Evolutionary conservation across 352 stramenopile genomes (phyloP).

Genomic region (Globisporangium solare): DNA sequence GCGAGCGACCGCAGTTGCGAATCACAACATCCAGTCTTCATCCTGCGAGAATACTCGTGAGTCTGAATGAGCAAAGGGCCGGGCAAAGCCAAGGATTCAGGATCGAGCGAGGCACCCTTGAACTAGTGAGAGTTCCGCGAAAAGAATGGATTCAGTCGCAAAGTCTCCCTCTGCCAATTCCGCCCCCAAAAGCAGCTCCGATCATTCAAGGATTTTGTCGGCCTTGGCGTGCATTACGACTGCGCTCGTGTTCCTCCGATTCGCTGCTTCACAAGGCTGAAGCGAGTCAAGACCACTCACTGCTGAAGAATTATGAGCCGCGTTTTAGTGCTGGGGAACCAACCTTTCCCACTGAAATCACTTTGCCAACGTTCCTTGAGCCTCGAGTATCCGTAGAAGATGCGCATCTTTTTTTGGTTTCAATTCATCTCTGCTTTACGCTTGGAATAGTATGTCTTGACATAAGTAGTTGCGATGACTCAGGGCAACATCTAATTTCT

Average conservation of each 20-base stretch:
- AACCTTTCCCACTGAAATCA: slow-evolving; percentile 46
- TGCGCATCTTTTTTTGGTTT: slow-evolving; percentile 40
- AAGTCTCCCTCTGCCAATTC: slow-evolving; percentile 20
- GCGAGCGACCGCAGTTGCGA: neutral
- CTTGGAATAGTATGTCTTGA: slow-evolving; percentile 40
- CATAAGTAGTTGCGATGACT: neutral
- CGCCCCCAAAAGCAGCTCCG: slow-evolving; percentile 15
- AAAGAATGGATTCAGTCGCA: slow-evolving; percentile 6
- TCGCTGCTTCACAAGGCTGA: neutral
- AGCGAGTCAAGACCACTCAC: slow-evolving; percentile 21
- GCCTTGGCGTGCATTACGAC: slow-evolving; percentile 29
- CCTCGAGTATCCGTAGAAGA: slow-evolving; percentile 45
- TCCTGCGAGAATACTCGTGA: neutral
- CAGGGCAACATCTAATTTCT: too few species aligned
- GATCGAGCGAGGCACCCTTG: slow-evolving; percentile 14
- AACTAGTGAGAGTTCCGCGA: slow-evolving; percentile 9
- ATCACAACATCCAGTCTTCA: neutral
- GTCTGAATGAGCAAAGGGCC: neutral
- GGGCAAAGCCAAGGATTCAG: slow-evolving; percentile 10
- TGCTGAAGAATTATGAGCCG: slow-evolving; percentile 68
- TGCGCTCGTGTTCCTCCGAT: neutral
- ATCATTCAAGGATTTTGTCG: slow-evolving; percentile 39
- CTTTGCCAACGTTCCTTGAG: slow-evolving; percentile 33
- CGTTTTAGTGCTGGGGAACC: slow-evolving; percentile 30
- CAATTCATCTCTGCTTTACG: slow-evolving; percentile 34